phyloP scores from a whole-genome alignment of 495 filamentous ascomycete genomes.

The Bathelium albidoporum region DNA sequence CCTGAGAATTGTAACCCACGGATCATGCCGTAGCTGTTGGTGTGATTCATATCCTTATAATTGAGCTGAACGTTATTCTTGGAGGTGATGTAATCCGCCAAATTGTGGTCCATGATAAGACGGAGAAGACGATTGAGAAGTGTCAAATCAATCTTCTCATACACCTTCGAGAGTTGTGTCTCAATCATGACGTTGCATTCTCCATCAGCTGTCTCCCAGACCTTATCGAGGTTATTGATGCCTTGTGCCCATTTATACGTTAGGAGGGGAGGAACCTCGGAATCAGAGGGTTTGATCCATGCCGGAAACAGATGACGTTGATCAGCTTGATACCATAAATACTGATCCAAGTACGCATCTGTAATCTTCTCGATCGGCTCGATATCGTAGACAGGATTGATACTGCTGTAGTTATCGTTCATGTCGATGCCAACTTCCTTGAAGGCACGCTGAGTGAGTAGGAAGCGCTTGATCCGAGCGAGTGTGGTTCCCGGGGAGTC shows the following conservation, averaged over 20 bases:
- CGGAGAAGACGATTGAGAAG: constrained; percentile 85
- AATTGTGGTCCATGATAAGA: constrained; percentile 98
- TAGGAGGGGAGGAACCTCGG: constrained; percentile 92
- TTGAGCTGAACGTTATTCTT: constrained; percentile 99
- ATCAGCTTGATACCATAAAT: constrained; percentile 98
- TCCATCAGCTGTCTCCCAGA: constrained; percentile 91
- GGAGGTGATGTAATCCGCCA: constrained; percentile 97
- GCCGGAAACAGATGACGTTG: constrained; percentile 95
- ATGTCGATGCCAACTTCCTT: constrained; percentile 99
- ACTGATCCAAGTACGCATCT: constrained; percentile 97
- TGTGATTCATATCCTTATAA: constrained; percentile 99
- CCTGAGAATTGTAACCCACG: constrained; percentile 95
- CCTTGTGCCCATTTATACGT: constrained; percentile 99
- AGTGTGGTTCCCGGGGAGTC: constrained; percentile 95
- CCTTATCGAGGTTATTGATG: constrained; percentile 96
- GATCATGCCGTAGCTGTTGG: constrained; percentile 97
- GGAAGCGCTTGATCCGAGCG: constrained; percentile 93
- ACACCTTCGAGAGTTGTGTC: constrained; percentile 95
- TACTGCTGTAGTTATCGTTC: constrained; percentile 99
- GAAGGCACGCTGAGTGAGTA: constrained; percentile 94
- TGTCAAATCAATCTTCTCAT: constrained; percentile 98
- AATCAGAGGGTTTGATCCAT: constrained; percentile 99
- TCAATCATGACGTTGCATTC: constrained; percentile 99
- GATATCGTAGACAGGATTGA: constrained; percentile 98
- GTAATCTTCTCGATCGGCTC: constrained; percentile 99